A percentile compares a stretch with the other conserved stretches of the same genome.
phyloP scores from a whole-genome alignment of 1,139 yeast species.

The Diutina rugosa region DNA sequence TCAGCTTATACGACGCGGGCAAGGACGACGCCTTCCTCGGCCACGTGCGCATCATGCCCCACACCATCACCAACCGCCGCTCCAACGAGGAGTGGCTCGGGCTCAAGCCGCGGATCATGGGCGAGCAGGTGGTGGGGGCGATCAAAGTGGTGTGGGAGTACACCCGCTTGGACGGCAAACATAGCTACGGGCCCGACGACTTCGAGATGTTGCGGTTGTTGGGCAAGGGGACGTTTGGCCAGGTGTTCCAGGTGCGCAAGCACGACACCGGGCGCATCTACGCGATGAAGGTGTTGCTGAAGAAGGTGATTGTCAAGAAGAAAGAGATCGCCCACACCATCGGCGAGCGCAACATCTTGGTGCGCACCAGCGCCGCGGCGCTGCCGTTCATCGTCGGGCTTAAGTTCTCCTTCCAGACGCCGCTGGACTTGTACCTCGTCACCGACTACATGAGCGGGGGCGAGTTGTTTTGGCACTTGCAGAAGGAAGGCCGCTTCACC shows the following conservation, averaged over 20 bases:
- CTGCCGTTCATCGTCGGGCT: conserved; percentile 88
- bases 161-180: conserved; percentile 47
- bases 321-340: conserved; percentile 96
- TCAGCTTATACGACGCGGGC: conserved; percentile 77
- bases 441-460: conserved; percentile 99
- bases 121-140: conserved; percentile 69
- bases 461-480: conserved; percentile 94
- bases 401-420: conserved; percentile 92
- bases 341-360: conserved; percentile 90
- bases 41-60: conserved; percentile 63
- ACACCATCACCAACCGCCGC: conserved; percentile 28
- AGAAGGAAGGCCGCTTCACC: conserved; percentile 84
- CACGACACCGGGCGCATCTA: conserved; percentile 79
- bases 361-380: conserved; percentile 69
- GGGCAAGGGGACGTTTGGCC: conserved; percentile 97
- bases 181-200: conserved; percentile 84
- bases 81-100: conserved; percentile 54
- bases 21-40: conserved; percentile 80
- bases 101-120: conserved; percentile 59
- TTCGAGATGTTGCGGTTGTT: conserved; percentile 80
- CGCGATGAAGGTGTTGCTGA: conserved; percentile 93
- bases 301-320: conserved; percentile 89
- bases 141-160: conserved; percentile 67
- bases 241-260: conserved; percentile 90
- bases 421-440: conserved; percentile 78